Evolutionary conservation across 495 filamentous ascomycete species (phyloP).

Genomic region (Penicillium turbatum): DNA sequence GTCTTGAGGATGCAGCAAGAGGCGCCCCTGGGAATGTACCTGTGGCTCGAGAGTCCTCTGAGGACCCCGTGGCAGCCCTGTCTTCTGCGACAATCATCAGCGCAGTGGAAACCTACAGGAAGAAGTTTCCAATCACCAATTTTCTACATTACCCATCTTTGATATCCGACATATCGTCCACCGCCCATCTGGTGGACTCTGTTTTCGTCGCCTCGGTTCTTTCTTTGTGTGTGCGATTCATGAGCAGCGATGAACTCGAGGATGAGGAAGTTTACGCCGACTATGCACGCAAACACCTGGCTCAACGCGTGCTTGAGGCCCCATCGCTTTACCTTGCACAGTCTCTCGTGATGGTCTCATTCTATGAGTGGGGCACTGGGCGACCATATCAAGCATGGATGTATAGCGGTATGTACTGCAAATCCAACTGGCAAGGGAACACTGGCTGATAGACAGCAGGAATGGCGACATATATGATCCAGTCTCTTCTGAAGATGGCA

Average conservation of each 20-base stretch:
- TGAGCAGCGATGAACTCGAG: conserved; percentile 26
- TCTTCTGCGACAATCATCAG: conserved; percentile 33
- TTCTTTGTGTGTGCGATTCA: conserved; percentile 40
- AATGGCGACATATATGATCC: conserved; percentile 48
- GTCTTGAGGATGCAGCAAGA: not conserved
- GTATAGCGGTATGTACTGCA: conserved; percentile 36
- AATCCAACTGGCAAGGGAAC: not conserved
- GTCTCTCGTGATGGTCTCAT: conserved; percentile 40
- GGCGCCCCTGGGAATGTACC: not conserved
- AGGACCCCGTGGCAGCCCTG: conserved; percentile 27
- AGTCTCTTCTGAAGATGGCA: conserved; percentile 41
- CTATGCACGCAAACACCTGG: conserved; percentile 37
- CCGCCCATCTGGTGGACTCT: conserved; percentile 33
- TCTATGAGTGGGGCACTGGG: conserved; percentile 45
- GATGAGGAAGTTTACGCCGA: conserved; percentile 34
- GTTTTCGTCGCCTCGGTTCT: conserved; percentile 40
- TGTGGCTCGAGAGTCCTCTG: not conserved
- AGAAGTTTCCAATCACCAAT: conserved; percentile 42
- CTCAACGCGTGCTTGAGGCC: conserved; percentile 36
- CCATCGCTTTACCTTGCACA: conserved; percentile 42
- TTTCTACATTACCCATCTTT: conserved; percentile 45
- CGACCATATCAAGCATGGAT: conserved; percentile 46
- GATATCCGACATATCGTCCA: conserved; percentile 38
- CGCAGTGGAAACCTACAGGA: conserved; percentile 40
- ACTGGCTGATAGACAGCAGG: conserved; percentile 16